A percentile compares a stretch with the other conserved stretches of the same genome.
Conservation (phyloP, 176 grass and related monocot genomes). For the Chloris gayana region DNA sequence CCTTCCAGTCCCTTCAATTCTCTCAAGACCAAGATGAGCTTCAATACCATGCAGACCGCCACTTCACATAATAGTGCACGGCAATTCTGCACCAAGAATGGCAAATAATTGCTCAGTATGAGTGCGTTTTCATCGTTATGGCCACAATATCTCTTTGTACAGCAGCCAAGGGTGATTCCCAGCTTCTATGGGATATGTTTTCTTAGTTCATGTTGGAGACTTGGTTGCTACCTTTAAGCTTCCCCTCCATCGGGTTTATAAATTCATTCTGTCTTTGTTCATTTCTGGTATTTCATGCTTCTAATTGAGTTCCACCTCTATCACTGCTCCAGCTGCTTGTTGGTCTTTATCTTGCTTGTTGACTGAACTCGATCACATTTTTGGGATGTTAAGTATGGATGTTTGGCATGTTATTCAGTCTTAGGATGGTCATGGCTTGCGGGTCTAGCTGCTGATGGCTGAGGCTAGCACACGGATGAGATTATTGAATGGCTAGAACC, state of each 20-base stretch:
- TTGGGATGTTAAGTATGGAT: neutral
- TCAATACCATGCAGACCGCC: neutral
- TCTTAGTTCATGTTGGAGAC: neutral
- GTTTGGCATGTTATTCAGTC: neutral
- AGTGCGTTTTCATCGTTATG: too few species aligned
- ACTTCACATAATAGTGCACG: neutral
- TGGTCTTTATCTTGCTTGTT: neutral
- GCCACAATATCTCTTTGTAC: too few species aligned
- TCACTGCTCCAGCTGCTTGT: neutral
- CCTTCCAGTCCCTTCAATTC: neutral
- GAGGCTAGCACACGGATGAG: neutral
- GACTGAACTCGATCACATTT: neutral
- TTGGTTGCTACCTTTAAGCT: neutral
- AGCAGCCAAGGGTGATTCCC: too few species aligned
- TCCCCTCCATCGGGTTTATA: neutral
- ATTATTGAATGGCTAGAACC: neutral
- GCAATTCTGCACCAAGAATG: neutral
- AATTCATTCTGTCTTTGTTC: neutral
- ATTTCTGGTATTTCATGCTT: neutral
- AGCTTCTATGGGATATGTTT: neutral
- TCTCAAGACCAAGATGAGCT: neutral
- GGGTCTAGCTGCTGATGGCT: neutral
- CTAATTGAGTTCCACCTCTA: neutral
- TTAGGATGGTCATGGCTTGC: neutral
- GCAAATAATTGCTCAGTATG: too few species aligned